Evolutionary conservation across 441 rosid genomes (phyloP).

Genomic region (Erodium texanum): DNA sequence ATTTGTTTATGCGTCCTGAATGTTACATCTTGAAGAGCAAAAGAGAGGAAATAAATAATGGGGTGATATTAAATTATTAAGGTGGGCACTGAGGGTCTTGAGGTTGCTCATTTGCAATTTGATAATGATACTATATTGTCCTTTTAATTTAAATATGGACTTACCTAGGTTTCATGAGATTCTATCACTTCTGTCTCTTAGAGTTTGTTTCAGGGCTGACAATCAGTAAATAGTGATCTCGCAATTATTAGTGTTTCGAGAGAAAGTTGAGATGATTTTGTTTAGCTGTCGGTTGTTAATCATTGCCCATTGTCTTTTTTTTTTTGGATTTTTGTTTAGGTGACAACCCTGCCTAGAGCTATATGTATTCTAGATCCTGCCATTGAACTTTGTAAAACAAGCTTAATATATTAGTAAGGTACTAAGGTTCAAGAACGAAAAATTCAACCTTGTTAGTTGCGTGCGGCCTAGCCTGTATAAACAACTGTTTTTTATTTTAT

Average conservation of each 20-base stretch:
- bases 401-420: too few relatives aligned
- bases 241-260: background rate
- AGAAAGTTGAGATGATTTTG: background rate
- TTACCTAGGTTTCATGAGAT: background rate
- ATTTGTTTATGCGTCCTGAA: background rate
- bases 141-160: too few relatives aligned
- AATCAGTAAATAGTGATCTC: too few relatives aligned
- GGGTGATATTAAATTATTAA: background rate
- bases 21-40: background rate
- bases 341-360: background rate
- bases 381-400: background rate
- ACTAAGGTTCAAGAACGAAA: too few relatives aligned
- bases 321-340: background rate
- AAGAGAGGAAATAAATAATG: background rate
- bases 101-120: background rate
- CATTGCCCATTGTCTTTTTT: background rate
- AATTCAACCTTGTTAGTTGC: too few relatives aligned
- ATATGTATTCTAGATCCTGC: background rate
- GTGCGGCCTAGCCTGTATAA: too few relatives aligned
- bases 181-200: background rate
- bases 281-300: background rate
- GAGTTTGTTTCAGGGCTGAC: background rate
- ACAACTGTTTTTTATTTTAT: too few relatives aligned
- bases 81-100: background rate
- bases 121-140: background rate